Percentiles rank a stretch among this genome's conserved stretches.
Evolutionary conservation across 2,329 filamentous ascomycete species (phyloP).

Genomic region (Stemphylium beticola): DNA sequence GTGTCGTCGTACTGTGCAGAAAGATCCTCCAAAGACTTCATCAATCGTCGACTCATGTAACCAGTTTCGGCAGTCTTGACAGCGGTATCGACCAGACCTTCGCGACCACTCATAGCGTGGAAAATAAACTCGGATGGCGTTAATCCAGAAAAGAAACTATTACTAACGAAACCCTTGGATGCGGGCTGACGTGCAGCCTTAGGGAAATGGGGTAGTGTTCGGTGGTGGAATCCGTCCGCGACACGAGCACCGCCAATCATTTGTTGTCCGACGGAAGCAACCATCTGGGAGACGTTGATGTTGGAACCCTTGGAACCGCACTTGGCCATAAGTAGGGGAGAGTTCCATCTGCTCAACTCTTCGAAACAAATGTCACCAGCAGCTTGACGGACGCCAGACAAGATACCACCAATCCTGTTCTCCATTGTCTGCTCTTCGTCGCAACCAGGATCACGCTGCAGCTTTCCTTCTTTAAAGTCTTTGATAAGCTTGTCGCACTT

Average conservation of each 20-base stretch:
- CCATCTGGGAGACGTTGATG: constrained; percentile 99
- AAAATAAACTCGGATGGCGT: constrained; percentile 94
- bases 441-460: constrained; percentile 87
- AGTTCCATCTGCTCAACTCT: constrained; percentile 88
- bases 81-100: constrained; percentile 97
- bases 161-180: constrained; percentile 94
- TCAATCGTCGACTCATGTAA: constrained; percentile 97
- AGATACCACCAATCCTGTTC: constrained; percentile 85
- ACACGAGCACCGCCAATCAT: constrained; percentile 96
- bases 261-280: constrained; percentile 94
- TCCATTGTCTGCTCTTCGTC: constrained; percentile 92
- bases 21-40: constrained; percentile 97
- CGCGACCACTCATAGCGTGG: constrained; percentile 97
- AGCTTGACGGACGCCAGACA: constrained; percentile 88
- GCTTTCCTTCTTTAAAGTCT: constrained; percentile 77
- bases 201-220: constrained; percentile 91
- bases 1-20: constrained; percentile 94
- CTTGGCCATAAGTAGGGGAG: constrained; percentile 94
- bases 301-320: constrained; percentile 96
- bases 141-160: constrained; percentile 95
- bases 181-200: constrained; percentile 92
- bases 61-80: constrained; percentile 99
- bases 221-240: constrained; percentile 93
- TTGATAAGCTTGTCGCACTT: constrained; percentile 84
- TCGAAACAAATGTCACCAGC: constrained; percentile 91